A percentile compares a stretch with the other conserved stretches of the same genome.
Conservation (phyloP, 805 yeast genomes). For the Metschnikowia anglica region DNA sequence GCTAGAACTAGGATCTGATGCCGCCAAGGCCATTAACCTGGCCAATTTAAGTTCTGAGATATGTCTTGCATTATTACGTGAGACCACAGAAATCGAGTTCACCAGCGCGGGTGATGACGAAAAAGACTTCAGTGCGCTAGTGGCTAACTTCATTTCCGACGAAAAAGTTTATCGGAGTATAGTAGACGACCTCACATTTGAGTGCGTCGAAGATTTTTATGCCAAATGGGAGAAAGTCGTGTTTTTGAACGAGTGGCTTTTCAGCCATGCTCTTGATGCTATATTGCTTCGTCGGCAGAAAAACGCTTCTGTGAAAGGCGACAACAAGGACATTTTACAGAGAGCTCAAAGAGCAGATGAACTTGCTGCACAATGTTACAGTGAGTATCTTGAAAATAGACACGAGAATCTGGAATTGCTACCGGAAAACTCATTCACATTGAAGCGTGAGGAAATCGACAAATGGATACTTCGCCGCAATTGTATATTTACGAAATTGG, state of each 20-base stretch:
- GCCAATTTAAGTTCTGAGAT: background rate
- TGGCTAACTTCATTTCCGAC: conserved; percentile 4
- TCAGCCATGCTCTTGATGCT: conserved; percentile 13
- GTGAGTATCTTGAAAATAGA: conserved; percentile 10
- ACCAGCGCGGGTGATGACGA: too few species aligned
- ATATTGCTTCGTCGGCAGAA: too few species aligned
- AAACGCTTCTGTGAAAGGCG: too few species aligned
- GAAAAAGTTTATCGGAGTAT: conserved; percentile 9
- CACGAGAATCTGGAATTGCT: conserved; percentile 16
- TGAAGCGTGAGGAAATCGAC: conserved; percentile 4
- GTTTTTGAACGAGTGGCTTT: conserved; percentile 27
- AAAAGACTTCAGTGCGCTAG: background rate
- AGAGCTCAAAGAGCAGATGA: conserved; percentile 5
- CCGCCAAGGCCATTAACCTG: background rate
- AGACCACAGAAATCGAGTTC: background rate
- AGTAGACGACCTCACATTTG: conserved; percentile 10
- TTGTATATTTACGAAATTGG: conserved; percentile 2
- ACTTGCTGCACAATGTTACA: background rate
- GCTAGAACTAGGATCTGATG: background rate
- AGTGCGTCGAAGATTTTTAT: conserved; percentile 20
- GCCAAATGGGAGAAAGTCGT: conserved; percentile 28
- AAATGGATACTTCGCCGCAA: conserved; percentile 3
- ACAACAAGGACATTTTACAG: background rate
- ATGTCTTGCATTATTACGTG: conserved; percentile 1
- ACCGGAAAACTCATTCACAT: conserved; percentile 12